Conservation (phyloP, 2,329 filamentous ascomycete genomes). For the Fusarium duplospermum region DNA sequence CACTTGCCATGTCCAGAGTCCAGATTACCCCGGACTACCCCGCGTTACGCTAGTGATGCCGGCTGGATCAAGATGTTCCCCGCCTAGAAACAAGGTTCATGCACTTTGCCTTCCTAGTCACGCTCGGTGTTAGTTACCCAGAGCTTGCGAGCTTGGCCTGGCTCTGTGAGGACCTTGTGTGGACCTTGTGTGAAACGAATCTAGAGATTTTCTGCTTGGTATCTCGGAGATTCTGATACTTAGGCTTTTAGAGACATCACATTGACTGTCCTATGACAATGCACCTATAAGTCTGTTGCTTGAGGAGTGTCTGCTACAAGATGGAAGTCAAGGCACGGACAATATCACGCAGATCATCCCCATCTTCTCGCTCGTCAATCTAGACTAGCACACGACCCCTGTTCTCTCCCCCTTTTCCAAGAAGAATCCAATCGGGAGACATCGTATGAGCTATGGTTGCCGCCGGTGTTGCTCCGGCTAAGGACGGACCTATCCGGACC, state of each 20-base stretch:
- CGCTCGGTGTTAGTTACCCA: not conserved
- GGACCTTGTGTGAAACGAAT: too few relatives aligned
- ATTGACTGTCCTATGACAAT: too few relatives aligned
- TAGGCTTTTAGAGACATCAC: too few relatives aligned
- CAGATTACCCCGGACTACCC: slow-evolving; percentile 29
- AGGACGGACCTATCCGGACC: slow-evolving; percentile 11
- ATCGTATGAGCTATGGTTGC: not conserved
- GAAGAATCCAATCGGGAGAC: too few relatives aligned
- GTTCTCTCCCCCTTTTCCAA: too few relatives aligned
- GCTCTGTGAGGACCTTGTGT: not conserved
- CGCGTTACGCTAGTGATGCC: slow-evolving; percentile 6
- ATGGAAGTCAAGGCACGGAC: not conserved
- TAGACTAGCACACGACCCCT: not conserved
- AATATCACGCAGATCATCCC: not conserved
- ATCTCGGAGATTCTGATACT: too few relatives aligned
- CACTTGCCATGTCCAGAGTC: slow-evolving; percentile 4
- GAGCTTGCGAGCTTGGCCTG: not conserved
- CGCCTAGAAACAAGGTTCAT: slow-evolving; percentile 11
- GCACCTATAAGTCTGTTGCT: too few relatives aligned
- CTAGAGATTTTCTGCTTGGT: too few relatives aligned
- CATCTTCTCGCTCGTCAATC: not conserved
- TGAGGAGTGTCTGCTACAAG: too few relatives aligned
- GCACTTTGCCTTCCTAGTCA: not conserved
- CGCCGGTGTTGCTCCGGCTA: not conserved
- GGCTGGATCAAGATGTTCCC: not conserved